These are phyloP conservation scores for Thalia dealbata DNA, from an alignment of 176 grass and related monocot genomes.

Conservation along the genomic window DNA sequence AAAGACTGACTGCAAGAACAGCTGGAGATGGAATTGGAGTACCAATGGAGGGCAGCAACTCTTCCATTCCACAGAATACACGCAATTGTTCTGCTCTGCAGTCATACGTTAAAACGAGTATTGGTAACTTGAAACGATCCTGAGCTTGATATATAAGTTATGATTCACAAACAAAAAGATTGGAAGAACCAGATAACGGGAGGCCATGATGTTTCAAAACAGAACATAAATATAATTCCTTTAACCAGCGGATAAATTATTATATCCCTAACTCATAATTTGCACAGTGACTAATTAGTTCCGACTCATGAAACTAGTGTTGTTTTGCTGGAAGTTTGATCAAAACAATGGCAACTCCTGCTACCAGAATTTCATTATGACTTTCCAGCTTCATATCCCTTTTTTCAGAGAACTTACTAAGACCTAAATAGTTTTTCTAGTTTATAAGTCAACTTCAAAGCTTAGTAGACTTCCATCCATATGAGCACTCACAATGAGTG, in stretches of 20 bases:
- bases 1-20: conserved; percentile 68
- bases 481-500: neutral
- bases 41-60: conserved; percentile 90
- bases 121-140: neutral
- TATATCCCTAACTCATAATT: neutral
- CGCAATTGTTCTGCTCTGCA: conserved; percentile 84
- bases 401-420: no score
- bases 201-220: neutral
- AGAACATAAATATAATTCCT: neutral
- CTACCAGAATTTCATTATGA: neutral
- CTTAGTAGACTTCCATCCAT: neutral
- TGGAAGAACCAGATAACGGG: neutral
- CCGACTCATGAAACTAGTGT: neutral
- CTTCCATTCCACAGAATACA: conserved; percentile 67
- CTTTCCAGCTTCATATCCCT: neutral
- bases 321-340: neutral
- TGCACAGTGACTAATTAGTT: neutral
- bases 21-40: conserved; percentile 59
- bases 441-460: neutral
- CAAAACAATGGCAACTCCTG: neutral
- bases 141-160: neutral
- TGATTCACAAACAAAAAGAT: neutral
- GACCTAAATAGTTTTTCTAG: no score
- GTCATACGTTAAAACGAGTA: conserved; percentile 9
- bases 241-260: neutral